A percentile compares a stretch with the other conserved stretches of the same genome.
Conservation (phyloP, 2,329 filamentous ascomycete species). For the Venturia pyrina region DNA sequence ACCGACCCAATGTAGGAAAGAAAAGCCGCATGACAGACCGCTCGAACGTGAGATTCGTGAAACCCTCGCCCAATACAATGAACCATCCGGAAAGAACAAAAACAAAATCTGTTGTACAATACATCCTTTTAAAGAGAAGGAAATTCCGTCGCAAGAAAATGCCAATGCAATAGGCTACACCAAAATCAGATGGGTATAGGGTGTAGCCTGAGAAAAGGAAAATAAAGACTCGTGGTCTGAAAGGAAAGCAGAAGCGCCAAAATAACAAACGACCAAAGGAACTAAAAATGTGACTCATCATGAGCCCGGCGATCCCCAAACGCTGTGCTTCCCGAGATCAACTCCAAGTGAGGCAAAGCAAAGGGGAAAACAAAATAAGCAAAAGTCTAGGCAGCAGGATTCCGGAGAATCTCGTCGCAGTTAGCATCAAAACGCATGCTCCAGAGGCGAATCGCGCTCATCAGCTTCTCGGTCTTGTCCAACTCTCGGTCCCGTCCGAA, state of each 20-base stretch:
- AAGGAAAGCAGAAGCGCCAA: background rate
- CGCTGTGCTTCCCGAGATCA: constrained; percentile 6
- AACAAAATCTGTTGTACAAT: constrained; percentile 5
- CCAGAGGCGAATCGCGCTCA: constrained; percentile 81
- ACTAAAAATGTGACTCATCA: constrained; percentile 1
- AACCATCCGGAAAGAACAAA: background rate
- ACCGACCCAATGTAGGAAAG: constrained; percentile 3
- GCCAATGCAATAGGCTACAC: constrained; percentile 1
- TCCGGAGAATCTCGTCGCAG: constrained; percentile 74
- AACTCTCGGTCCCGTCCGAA: constrained; percentile 88
- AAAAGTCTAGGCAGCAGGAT: constrained; percentile 29
- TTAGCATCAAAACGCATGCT: constrained; percentile 92
- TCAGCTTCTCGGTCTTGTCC: constrained; percentile 83
- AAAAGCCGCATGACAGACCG: constrained; percentile 4
- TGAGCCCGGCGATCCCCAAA: background rate
- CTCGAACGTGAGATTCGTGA: constrained; percentile 8
- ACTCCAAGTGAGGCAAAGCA: constrained; percentile 4
- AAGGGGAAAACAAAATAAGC: background rate
- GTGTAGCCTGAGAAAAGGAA: constrained; percentile 3
- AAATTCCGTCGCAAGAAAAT: background rate
- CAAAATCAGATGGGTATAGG: constrained; percentile 6
- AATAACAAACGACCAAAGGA: background rate
- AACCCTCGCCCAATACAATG: constrained; percentile 7
- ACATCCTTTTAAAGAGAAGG: background rate
- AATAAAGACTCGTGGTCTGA: background rate